Evolutionary conservation across 1,284 basidiomycete genomes (phyloP).

Genomic region (Melanopsichium pennsylvanicum): DNA sequence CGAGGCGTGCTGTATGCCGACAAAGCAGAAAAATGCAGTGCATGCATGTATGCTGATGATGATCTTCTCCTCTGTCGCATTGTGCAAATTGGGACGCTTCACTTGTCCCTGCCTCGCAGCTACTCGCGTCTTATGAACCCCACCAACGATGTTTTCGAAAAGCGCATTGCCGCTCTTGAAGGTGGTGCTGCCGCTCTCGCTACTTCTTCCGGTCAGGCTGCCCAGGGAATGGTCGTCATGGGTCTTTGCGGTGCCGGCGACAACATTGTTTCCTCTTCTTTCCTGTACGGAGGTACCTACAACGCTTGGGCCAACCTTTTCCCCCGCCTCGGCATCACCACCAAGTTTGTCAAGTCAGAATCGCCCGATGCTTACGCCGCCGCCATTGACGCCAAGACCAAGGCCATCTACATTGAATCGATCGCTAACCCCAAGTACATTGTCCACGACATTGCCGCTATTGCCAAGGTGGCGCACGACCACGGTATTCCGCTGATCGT

Average conservation of each 20-base stretch:
- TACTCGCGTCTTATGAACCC: constrained; percentile 77
- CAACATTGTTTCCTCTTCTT: constrained; percentile 77
- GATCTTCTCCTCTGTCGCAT: no score
- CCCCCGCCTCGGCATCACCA: constrained; percentile 79
- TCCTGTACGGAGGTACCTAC: constrained; percentile 72
- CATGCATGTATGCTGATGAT: no score
- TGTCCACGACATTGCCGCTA: constrained; percentile 75
- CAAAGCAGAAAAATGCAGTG: no score
- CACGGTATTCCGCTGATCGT: constrained; percentile 80
- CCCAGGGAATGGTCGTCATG: constrained; percentile 77
- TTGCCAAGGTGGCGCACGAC: constrained; percentile 81
- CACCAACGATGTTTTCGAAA: constrained; percentile 84
- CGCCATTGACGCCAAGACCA: constrained; percentile 67
- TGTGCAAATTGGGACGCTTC: no score
- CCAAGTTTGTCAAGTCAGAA: constrained; percentile 77
- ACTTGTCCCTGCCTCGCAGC: no score
- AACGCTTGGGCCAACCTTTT: constrained; percentile 81
- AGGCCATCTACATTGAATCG: constrained; percentile 77
- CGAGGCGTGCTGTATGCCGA: no score
- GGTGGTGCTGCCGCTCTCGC: constrained; percentile 83
- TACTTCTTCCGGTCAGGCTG: constrained; percentile 79
- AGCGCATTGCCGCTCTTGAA: constrained; percentile 82
- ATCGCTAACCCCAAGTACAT: constrained; percentile 85
- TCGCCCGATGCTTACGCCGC: constrained; percentile 75
- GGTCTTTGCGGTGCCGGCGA: constrained; percentile 77